Conservation (phyloP, 1,284 basidiomycete species). For the Meira miltonrushii region DNA sequence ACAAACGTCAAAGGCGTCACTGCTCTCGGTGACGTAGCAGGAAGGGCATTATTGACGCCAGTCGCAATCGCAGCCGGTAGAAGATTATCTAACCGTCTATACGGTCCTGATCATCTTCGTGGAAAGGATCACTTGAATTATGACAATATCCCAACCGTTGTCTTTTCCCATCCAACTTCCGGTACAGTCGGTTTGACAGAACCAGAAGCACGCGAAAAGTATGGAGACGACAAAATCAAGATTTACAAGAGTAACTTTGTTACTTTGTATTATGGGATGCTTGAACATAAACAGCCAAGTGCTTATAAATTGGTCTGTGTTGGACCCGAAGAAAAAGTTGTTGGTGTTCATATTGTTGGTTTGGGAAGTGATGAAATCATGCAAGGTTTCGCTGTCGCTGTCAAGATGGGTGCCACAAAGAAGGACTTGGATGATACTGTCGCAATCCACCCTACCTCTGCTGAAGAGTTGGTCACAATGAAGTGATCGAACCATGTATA, state of each 20-base stretch:
- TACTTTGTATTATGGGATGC: slow-evolving; percentile 50
- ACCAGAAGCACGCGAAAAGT: slow-evolving; percentile 77
- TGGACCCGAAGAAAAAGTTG: slow-evolving; percentile 84
- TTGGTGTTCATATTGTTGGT: slow-evolving; percentile 85
- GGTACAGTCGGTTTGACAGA: slow-evolving; percentile 61
- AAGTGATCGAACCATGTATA: not conserved
- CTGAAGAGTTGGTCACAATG: slow-evolving; percentile 24
- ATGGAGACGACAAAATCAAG: slow-evolving; percentile 77
- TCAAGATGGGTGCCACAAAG: slow-evolving; percentile 74
- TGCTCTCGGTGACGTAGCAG: slow-evolving; percentile 85
- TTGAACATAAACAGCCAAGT: slow-evolving; percentile 60
- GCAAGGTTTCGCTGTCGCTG: slow-evolving; percentile 88
- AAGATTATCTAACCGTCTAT: slow-evolving; percentile 79
- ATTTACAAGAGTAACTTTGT: slow-evolving; percentile 66
- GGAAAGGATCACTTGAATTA: slow-evolving; percentile 74
- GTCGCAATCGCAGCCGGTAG: slow-evolving; percentile 96
- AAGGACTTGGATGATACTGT: slow-evolving; percentile 50
- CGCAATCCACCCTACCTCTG: slow-evolving; percentile 50
- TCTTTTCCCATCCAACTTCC: slow-evolving; percentile 53
- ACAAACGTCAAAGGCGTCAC: slow-evolving; percentile 67
- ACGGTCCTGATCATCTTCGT: slow-evolving; percentile 65
- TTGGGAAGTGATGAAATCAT: slow-evolving; percentile 75
- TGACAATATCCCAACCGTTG: slow-evolving; percentile 69
- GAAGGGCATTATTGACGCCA: slow-evolving; percentile 89
- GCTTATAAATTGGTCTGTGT: slow-evolving; percentile 84